Evolutionary conservation across 2,329 filamentous ascomycete species (phyloP), one percentile per base, ranked within the genome.

Genomic region (Aquanectria penicillioides): DNA sequence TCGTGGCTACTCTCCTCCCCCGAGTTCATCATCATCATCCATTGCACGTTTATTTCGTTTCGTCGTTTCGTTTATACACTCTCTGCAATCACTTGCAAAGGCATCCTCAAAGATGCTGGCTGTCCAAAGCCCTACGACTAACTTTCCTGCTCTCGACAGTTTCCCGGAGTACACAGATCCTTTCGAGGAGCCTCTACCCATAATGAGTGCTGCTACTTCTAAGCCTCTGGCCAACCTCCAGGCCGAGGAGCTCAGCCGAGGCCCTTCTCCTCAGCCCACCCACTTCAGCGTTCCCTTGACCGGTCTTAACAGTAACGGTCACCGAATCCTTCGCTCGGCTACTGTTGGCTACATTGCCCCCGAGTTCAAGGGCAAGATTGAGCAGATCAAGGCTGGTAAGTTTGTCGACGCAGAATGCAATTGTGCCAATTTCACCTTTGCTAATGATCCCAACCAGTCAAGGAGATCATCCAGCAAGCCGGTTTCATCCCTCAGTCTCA

Each of bases 311-410:
- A 78, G 83, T 74, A 84, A 89, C 77, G 86, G 86, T 57, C 88
- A 92, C 74, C 86, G 90, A 54, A 84, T 94, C 54, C 81, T 98
- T 57, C 92, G 93, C 17, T 95, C 95, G 66, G 90, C 93, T 67
- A 95, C 94, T 25, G 90, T 96, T 31, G 95, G 95, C 72, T 99
- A 99, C 80, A 89, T 97, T 65, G 94, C 95, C 20, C 93, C 94
- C 41, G 93, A 93, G 62, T 99, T 99, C 73, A 89, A 93, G 75
- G 95, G 94, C 74, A 97, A 97, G 81, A 84, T 88, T 65, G 88
- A 93, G 74, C 95, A 99, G 83, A 97, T 97, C 89, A 86, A 91
- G 73, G 81, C 88, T 73, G 89, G 89, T 91, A 75, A 76, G 86
- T 64, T 29, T 6, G 47, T 38, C n/a, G n/a, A n/a, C n/a, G n/a